Conservation (phyloP, 179 eudicot genomes). For the Actinidia polygama region DNA sequence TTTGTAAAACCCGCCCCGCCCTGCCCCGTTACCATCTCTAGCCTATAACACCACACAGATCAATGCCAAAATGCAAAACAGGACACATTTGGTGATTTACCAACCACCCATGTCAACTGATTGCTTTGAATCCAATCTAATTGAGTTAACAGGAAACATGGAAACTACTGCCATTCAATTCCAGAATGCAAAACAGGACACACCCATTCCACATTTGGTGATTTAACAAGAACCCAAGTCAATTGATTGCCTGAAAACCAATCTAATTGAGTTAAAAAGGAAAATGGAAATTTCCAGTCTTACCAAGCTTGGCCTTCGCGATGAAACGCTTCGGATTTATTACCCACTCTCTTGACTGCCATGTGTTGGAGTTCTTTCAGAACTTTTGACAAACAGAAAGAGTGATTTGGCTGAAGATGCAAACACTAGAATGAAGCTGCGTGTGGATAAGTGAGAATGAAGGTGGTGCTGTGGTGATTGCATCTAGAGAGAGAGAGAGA, state of each 20-base stretch:
- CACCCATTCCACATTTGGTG: not conserved
- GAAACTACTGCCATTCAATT: too few species aligned
- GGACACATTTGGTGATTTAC: not conserved
- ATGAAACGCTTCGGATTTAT: constrained; percentile 73
- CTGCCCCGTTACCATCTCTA: too few species aligned
- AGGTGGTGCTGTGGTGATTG: not conserved
- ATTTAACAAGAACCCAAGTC: constrained; percentile 7
- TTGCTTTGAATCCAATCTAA: not conserved
- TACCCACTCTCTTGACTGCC: constrained; percentile 74
- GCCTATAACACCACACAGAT: not conserved
- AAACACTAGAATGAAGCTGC: not conserved
- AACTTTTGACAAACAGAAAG: not conserved
- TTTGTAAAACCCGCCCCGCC: too few species aligned
- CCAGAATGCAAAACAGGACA: not conserved
- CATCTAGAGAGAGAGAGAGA: not conserved
- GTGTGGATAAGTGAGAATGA: not conserved
- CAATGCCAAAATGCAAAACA: not conserved
- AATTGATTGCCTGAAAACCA: not conserved
- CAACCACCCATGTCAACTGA: constrained; percentile 16
- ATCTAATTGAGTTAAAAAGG: not conserved
- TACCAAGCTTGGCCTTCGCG: constrained; percentile 77
- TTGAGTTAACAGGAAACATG: not conserved
- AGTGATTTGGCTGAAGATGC: not conserved
- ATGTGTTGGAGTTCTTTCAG: constrained; percentile 24
- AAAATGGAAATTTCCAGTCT: not conserved